Conservation (phyloP, 129 eudicot species). For the Flaveria linearis region DNA sequence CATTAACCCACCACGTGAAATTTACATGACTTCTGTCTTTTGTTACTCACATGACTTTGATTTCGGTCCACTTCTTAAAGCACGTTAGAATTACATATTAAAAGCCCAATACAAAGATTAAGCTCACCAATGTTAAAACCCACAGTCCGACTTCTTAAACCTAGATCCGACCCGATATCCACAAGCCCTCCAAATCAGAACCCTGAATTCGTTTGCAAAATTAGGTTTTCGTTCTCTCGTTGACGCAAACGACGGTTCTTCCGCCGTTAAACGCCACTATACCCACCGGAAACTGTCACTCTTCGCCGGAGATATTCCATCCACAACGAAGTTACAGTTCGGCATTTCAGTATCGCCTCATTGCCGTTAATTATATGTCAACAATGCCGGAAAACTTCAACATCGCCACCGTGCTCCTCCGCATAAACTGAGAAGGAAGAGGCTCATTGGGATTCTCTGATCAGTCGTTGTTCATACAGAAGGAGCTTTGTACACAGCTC, state of each 20-base stretch:
- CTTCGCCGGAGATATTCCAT: neutral
- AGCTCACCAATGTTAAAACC: neutral
- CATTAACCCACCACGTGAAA: too few species aligned
- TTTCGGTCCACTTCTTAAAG: too few species aligned
- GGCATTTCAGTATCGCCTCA: neutral
- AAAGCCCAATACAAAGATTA: neutral
- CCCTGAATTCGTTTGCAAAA: neutral
- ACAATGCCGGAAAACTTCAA: too few species aligned
- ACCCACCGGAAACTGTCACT: neutral
- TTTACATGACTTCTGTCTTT: too few species aligned
- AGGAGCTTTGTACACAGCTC: neutral
- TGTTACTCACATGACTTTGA: too few species aligned
- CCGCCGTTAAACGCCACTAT: neutral
- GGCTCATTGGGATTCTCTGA: neutral
- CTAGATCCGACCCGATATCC: neutral
- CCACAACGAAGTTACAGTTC: neutral
- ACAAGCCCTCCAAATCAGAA: neutral
- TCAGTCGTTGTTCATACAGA: neutral
- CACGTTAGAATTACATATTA: neutral
- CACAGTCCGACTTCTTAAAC: neutral
- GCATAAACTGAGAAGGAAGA: neutral
- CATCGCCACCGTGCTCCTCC: too few species aligned
- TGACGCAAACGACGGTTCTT: neutral
- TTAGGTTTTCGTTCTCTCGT: neutral
- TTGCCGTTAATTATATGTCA: neutral